These are phyloP conservation scores for Lactarius deliciosus DNA, from an alignment of 768 basidiomycete species.

Conservation along the genomic window DNA sequence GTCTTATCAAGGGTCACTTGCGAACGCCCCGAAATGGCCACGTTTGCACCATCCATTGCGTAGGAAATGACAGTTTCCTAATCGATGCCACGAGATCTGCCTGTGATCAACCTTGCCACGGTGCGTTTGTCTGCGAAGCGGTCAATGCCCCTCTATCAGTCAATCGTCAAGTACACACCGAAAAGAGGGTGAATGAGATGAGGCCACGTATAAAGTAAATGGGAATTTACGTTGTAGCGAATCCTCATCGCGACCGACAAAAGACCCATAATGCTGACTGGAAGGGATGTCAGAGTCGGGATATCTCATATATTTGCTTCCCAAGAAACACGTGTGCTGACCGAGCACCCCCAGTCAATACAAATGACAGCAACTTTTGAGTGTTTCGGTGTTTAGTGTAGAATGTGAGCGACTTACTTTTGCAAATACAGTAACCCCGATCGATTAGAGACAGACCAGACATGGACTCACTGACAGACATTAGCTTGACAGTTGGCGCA, in stretches of 20 bases:
- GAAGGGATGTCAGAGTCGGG: neutral
- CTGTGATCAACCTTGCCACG: constrained; percentile 28
- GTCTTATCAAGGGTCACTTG: constrained; percentile 21
- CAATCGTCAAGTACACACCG: neutral
- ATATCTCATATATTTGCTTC: too few relatives aligned
- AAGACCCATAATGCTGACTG: too few relatives aligned
- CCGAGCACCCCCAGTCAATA: too few relatives aligned
- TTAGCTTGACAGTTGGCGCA: too few relatives aligned
- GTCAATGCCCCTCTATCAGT: neutral
- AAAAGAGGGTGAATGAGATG: too few relatives aligned
- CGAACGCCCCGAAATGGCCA: constrained; percentile 21
- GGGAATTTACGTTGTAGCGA: neutral
- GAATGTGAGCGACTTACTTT: too few relatives aligned
- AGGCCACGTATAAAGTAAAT: neutral
- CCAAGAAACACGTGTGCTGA: too few relatives aligned
- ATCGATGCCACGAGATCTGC: constrained; percentile 25
- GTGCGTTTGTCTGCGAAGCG: constrained; percentile 14
- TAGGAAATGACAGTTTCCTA: constrained; percentile 21
- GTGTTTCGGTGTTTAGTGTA: too few relatives aligned
- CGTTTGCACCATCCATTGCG: constrained; percentile 20
- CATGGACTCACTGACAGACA: too few relatives aligned
- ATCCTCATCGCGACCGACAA: neutral
- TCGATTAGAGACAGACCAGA: too few relatives aligned
- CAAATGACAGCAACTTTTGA: too few relatives aligned
- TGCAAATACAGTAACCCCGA: too few relatives aligned